Evolutionary conservation across 2,329 filamentous ascomycete genomes (phyloP).

Genomic region (Chrysoporthe puriensis): DNA sequence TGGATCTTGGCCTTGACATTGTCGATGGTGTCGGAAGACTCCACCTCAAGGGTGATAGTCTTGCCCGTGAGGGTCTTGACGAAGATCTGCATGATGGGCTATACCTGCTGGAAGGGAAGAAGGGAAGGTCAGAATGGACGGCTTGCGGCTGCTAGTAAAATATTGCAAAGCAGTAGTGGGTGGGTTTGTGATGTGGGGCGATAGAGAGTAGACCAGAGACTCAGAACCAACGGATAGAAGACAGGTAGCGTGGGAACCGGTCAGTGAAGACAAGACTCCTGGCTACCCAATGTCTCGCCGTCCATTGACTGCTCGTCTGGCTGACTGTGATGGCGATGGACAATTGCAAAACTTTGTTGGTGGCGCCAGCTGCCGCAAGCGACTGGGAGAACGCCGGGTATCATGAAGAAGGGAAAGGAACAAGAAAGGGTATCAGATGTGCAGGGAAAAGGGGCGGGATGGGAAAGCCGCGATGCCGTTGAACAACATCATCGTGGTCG

Average conservation of each 20-base stretch:
- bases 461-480: slow-evolving; percentile 21
- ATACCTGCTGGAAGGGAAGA: slow-evolving; percentile 44
- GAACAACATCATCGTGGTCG: slow-evolving; percentile 28
- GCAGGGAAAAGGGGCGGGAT: slow-evolving; percentile 18
- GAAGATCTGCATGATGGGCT: slow-evolving; percentile 78
- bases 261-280: background rate
- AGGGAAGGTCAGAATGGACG: slow-evolving; percentile 28
- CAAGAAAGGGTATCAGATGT: slow-evolving; percentile 18
- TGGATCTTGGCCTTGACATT: slow-evolving; percentile 99
- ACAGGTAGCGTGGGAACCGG: background rate
- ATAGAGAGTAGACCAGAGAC: slow-evolving; percentile 15
- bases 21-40: slow-evolving; percentile 99
- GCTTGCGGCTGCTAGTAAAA: slow-evolving; percentile 22
- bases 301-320: background rate
- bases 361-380: slow-evolving; percentile 19
- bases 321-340: background rate
- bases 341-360: slow-evolving; percentile 11
- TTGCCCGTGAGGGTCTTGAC: slow-evolving; percentile 94
- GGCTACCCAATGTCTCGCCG: background rate
- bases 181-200: slow-evolving; percentile 31
- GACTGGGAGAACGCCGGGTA: slow-evolving; percentile 24
- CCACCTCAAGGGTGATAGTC: slow-evolving; percentile 99
- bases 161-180: slow-evolving; percentile 24
- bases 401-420: slow-evolving; percentile 6
- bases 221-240: slow-evolving; percentile 4